Percentiles rank a stretch among this genome's conserved stretches.
phyloP scores from a whole-genome alignment of 2,329 filamentous ascomycete genomes.

The Sporothrix humicola region DNA sequence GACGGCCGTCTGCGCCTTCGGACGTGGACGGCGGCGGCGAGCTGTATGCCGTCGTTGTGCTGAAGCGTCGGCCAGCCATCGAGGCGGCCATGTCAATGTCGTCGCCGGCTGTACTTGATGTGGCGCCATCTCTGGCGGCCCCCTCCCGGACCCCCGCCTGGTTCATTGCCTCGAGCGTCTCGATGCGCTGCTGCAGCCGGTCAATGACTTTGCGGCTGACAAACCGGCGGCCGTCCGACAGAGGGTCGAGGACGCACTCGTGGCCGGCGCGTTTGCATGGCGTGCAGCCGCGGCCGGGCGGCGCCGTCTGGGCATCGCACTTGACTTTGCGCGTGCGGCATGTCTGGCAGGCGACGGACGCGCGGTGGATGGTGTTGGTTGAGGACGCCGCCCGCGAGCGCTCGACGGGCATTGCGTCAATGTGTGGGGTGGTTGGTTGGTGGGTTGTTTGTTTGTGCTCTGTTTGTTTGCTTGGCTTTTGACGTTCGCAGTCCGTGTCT shows the following conservation, averaged over 20 bases:
- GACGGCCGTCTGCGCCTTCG: neutral
- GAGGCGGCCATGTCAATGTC: neutral
- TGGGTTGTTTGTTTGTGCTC: neutral
- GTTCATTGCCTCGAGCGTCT: conserved; percentile 28
- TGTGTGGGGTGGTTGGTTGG: neutral
- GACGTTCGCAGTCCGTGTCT: no score
- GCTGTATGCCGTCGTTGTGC: neutral
- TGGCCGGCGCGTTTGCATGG: conserved; percentile 31
- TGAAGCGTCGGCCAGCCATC: neutral
- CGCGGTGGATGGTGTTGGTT: conserved; percentile 20
- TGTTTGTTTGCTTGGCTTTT: neutral
- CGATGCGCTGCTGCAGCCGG: conserved; percentile 31
- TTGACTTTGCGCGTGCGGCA: conserved; percentile 34
- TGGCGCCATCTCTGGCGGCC: neutral
- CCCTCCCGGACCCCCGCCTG: neutral
- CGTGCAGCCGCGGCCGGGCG: conserved; percentile 19
- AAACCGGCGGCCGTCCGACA: conserved; percentile 32
- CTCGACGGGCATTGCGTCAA: neutral
- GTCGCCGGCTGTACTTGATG: neutral
- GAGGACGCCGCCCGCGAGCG: neutral
- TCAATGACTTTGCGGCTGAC: conserved; percentile 29
- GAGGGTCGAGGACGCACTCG: conserved; percentile 28
- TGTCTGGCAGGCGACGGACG: conserved; percentile 29
- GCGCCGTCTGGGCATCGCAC: conserved; percentile 31
- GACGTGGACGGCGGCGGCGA: conserved; percentile 8